Evolutionary conservation across 352 stramenopile genomes (phyloP).

Genomic region (Globisporangium recalcitrans): DNA sequence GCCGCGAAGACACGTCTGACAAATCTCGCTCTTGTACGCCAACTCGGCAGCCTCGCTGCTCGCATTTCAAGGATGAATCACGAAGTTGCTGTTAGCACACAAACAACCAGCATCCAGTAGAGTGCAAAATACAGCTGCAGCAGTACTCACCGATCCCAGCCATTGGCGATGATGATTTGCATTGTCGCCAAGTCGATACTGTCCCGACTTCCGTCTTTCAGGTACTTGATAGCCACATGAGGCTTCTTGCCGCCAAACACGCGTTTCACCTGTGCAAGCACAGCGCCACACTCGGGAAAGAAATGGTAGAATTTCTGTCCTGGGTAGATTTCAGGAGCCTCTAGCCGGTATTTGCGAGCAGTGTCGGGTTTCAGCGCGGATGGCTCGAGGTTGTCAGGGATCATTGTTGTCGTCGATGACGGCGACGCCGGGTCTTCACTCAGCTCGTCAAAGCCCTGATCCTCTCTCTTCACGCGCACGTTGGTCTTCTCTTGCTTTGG

Average conservation of each 20-base stretch:
- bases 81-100: not conserved
- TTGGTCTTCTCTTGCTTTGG: not conserved
- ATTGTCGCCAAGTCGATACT: constrained; percentile 59
- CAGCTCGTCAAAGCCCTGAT: constrained; percentile 6
- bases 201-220: constrained; percentile 47
- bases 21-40: constrained; percentile 77
- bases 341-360: constrained; percentile 42
- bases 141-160: constrained; percentile 46
- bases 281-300: constrained; percentile 47
- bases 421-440: constrained; percentile 4
- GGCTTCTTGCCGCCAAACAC: constrained; percentile 79
- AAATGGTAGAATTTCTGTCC: constrained; percentile 78
- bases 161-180: constrained; percentile 80
- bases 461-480: constrained; percentile 10
- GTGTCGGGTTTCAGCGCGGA: constrained; percentile 43
- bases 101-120: not conserved
- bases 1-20: constrained; percentile 74
- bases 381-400: constrained; percentile 33
- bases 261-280: constrained; percentile 65
- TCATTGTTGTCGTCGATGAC: not conserved
- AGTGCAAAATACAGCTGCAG: not conserved
- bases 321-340: constrained; percentile 42
- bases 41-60: constrained; percentile 54
- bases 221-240: constrained; percentile 59
- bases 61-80: not conserved